A percentile compares a stretch with the other conserved stretches of the same genome.
These are phyloP conservation scores for Athelia sp. DNA, from an alignment of 1,284 basidiomycete genomes.

Conservation along the genomic window DNA sequence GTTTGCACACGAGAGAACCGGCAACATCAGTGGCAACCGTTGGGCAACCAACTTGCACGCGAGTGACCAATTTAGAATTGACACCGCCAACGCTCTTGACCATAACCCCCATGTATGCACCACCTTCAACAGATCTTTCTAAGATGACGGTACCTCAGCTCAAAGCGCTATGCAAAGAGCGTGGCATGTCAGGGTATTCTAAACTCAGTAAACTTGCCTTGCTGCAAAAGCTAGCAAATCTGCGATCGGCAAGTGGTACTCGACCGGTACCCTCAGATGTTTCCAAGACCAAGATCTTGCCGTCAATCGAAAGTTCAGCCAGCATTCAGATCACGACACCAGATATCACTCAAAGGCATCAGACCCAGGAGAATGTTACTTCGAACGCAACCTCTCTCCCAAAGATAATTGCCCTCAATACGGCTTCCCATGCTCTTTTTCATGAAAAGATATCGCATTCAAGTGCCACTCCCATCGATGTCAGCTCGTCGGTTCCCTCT, in stretches of 20 bases:
- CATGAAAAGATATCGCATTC: neutral
- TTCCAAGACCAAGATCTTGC: neutral
- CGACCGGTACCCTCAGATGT: neutral
- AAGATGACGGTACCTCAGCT: slow-evolving; percentile 53
- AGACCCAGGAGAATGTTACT: neutral
- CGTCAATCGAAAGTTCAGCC: neutral
- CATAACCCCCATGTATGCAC: too few species aligned
- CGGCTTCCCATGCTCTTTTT: neutral
- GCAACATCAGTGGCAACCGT: too few species aligned
- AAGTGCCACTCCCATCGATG: neutral
- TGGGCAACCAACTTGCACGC: too few species aligned
- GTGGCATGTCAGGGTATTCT: slow-evolving; percentile 54
- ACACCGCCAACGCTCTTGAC: too few species aligned
- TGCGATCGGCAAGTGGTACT: neutral
- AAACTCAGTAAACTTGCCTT: slow-evolving; percentile 58
- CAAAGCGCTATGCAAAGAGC: slow-evolving; percentile 63
- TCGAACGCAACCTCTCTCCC: neutral
- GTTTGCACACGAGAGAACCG: too few species aligned
- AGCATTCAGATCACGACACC: too few species aligned
- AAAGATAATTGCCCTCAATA: neutral
- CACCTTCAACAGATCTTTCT: neutral
- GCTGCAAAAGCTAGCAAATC: slow-evolving; percentile 39
- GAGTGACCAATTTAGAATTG: too few species aligned
- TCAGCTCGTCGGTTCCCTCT: neutral
- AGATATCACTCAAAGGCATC: neutral